Conservation (phyloP, 352 stramenopile genomes). For the Phytophthora palmivora region DNA sequence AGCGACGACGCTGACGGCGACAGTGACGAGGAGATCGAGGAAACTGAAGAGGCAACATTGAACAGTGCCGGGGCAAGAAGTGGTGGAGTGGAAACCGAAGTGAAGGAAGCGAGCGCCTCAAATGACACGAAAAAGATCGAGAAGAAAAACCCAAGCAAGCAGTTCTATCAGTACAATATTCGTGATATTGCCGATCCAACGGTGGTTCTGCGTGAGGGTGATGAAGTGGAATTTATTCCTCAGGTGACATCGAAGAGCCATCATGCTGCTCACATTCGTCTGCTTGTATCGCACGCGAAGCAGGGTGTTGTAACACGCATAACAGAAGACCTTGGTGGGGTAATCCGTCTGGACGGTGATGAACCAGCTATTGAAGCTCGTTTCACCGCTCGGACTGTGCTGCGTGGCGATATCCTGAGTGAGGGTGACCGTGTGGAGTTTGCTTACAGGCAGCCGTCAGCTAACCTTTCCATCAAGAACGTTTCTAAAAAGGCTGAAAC, state of each 20-base stretch:
- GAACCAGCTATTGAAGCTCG: conserved; percentile 40
- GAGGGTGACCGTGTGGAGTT: conserved; percentile 83
- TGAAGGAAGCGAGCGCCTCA: conserved; percentile 11
- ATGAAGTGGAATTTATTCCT: conserved; percentile 75
- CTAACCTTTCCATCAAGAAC: conserved; percentile 44
- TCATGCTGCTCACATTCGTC: conserved; percentile 59
- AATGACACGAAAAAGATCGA: conserved; percentile 29
- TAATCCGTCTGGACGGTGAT: conserved; percentile 63
- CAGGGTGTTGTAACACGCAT: conserved; percentile 64
- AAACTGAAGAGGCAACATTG: conserved; percentile 18
- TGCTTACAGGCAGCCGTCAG: conserved; percentile 40
- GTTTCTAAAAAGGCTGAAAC: conserved; percentile 2
- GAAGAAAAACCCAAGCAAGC: conserved; percentile 22
- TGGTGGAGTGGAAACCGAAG: conserved; percentile 5
- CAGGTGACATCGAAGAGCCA: conserved; percentile 52
- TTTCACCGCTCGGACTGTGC: conserved; percentile 60
- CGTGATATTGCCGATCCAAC: conserved; percentile 64
- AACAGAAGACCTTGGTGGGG: conserved; percentile 56
- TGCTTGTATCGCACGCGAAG: conserved; percentile 62
- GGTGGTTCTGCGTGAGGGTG: conserved; percentile 70
- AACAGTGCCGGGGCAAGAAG: conserved; percentile 19
- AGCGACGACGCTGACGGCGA: conserved; percentile 35
- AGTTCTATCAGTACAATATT: conserved; percentile 67
- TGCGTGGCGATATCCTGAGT: conserved; percentile 63
- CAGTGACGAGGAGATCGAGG: conserved; percentile 32